Evolutionary conservation across 306 rosid species (phyloP), one percentile per base, ranked within the genome.

Genomic region (Cicer chorassanicum): DNA sequence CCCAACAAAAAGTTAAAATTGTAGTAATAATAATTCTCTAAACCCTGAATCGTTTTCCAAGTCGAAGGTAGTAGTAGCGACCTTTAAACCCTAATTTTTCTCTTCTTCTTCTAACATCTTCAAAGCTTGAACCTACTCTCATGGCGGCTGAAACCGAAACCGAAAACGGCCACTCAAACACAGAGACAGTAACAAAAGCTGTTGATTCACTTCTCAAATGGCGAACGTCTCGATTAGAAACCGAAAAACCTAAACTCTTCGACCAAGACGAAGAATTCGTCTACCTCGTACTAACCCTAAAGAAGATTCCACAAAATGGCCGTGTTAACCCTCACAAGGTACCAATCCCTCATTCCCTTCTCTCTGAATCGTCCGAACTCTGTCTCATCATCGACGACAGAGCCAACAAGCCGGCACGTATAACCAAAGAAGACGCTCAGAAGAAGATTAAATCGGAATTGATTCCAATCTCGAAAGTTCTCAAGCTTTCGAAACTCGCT

Each of bases 371-470:
- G 24, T 82, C 98, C 6, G 89, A 90, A 73, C 72, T 84, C 55
- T 94, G 95, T 70, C 86, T 94, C 56, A 82, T 94, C 74, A 68
- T 88, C 79, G 98, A 94, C 54, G 97, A 94, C 72, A 46, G 93
- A 29, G 13, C 73, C 86, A 56, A 60, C 81, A 87, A 88, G 77
- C 82, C 85, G 24, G 81, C 83, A 10, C 70, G 74, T 11, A 82
- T 85, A 67, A 79, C 84, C 15, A 90, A 92, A 68, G 84, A 85
- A 1, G 81, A 69, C 1, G 87, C 87, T 19, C 57, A 64, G 50
- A 45, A 81, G 36, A 91, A 87, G 82, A 81, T 91, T 66, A 76
- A 85, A 6, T 72, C 89, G 4, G 97, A 93, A 1, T 70, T 80
- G 0, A 76, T 93, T 2, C 88, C 96, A 0, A 8, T 91, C 7